These are phyloP conservation scores for Limnanthes douglasii DNA, from an alignment of 345 rosid species.

Conservation along the genomic window DNA sequence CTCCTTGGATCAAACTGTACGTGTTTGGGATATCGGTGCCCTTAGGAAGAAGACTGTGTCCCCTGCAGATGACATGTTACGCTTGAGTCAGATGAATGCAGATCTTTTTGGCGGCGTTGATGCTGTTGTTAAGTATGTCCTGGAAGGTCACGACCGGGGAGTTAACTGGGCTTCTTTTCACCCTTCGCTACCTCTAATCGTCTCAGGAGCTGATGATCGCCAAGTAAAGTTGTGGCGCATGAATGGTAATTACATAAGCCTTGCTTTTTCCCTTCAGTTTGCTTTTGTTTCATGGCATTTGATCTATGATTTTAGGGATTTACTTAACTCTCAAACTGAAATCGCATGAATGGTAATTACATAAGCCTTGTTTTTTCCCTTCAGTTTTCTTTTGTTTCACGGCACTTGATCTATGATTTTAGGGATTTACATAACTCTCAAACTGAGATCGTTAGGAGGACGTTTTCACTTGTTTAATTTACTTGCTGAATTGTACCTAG, in stretches of 20 bases:
- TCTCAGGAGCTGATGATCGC: conserved; percentile 98
- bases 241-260: conserved; percentile 41
- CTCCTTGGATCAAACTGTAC: conserved; percentile 90
- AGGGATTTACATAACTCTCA: too few relatives aligned
- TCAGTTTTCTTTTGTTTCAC: not conserved
- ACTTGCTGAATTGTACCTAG: too few relatives aligned
- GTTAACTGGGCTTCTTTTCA: conserved; percentile 99
- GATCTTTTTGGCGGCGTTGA: conserved; percentile 95
- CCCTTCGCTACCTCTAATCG: conserved; percentile 86
- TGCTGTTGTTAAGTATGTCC: conserved; percentile 85
- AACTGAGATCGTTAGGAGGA: too few relatives aligned
- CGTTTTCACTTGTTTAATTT: too few relatives aligned
- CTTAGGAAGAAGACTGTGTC: conserved; percentile 78
- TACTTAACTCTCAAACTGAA: too few relatives aligned
- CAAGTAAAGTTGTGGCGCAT: conserved; percentile 98
- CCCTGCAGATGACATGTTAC: conserved; percentile 80
- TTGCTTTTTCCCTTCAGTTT: not conserved
- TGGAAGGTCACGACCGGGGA: conserved; percentile 98
- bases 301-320: too few relatives aligned
- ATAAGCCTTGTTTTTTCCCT: not conserved
- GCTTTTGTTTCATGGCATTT: too few relatives aligned
- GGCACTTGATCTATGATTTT: too few relatives aligned
- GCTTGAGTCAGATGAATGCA: conserved; percentile 83
- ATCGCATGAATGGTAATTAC: conserved; percentile 78
- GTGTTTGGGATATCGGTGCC: conserved; percentile 96